These are phyloP conservation scores for Leccinum uliginosum DNA, from an alignment of 768 basidiomycete species.

Conservation along the genomic window DNA sequence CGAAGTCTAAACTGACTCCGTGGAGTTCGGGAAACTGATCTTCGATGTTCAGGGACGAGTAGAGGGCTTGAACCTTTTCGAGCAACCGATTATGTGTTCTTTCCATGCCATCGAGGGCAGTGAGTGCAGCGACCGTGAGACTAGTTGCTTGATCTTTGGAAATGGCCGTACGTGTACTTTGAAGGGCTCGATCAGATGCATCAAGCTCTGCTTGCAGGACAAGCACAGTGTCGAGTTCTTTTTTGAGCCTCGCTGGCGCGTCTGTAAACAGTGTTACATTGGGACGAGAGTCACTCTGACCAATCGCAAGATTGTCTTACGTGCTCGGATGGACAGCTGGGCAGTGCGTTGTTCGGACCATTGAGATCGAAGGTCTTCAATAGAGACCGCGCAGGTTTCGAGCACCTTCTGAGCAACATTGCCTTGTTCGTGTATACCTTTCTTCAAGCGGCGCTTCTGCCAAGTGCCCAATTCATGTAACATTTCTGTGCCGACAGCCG, in stretches of 20 bases:
- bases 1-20: constrained; percentile 5
- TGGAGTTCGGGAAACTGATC: constrained; percentile 5
- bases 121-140: neutral
- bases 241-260: constrained; percentile 26
- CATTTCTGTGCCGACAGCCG: neutral
- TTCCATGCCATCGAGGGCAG: constrained; percentile 10
- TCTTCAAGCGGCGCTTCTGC: neutral
- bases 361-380: neutral
- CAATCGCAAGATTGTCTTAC: neutral
- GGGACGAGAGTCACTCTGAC: neutral
- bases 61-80: neutral
- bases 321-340: neutral
- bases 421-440: neutral
- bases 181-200: constrained; percentile 22
- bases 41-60: constrained; percentile 8
- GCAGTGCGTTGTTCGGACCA: neutral
- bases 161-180: constrained; percentile 7
- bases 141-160: neutral
- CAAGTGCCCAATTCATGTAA: neutral
- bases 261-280: constrained; percentile 13
- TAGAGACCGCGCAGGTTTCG: neutral
- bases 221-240: constrained; percentile 12
- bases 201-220: constrained; percentile 30
- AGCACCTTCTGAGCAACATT: neutral
- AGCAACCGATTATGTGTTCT: neutral